Evolutionary conservation across 371 early-diverging fungal species (phyloP).

Genomic region (Neoconidiobolus thromboides): DNA sequence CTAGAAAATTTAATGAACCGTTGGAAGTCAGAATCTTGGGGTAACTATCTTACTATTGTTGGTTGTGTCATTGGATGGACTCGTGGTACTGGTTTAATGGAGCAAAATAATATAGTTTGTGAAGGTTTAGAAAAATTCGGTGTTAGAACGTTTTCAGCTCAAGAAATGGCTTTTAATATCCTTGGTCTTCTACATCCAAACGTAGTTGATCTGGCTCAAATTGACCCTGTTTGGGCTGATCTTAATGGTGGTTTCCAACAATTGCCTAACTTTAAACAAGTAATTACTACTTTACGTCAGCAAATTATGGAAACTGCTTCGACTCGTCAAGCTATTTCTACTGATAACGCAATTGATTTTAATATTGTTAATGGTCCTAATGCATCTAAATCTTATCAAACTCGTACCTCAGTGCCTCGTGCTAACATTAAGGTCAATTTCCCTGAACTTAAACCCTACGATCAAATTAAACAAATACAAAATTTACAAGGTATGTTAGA

Average conservation of each 20-base stretch:
- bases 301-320: constrained; percentile 66
- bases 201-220: constrained; percentile 55
- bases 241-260: constrained; percentile 81
- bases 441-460: constrained; percentile 50
- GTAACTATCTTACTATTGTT: constrained; percentile 64
- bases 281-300: constrained; percentile 49
- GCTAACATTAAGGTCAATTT: constrained; percentile 89
- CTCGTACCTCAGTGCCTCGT: constrained; percentile 59
- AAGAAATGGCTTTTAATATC: constrained; percentile 91
- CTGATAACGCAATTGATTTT: constrained; percentile 57
- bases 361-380: constrained; percentile 47
- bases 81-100: constrained; percentile 91
- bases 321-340: constrained; percentile 64
- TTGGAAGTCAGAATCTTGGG: constrained; percentile 85
- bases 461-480: constrained; percentile 40
- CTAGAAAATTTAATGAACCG: constrained; percentile 83
- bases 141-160: constrained; percentile 79
- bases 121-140: constrained; percentile 80
- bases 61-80: constrained; percentile 97
- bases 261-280: constrained; percentile 58
- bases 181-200: constrained; percentile 76
- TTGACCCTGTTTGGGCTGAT: constrained; percentile 83
- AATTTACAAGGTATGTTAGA: constrained; percentile 77
- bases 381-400: constrained; percentile 53
- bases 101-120: constrained; percentile 76